phyloP scores from a whole-genome alignment of 371 early-diverging fungal genomes.

The Mucor sp. region DNA sequence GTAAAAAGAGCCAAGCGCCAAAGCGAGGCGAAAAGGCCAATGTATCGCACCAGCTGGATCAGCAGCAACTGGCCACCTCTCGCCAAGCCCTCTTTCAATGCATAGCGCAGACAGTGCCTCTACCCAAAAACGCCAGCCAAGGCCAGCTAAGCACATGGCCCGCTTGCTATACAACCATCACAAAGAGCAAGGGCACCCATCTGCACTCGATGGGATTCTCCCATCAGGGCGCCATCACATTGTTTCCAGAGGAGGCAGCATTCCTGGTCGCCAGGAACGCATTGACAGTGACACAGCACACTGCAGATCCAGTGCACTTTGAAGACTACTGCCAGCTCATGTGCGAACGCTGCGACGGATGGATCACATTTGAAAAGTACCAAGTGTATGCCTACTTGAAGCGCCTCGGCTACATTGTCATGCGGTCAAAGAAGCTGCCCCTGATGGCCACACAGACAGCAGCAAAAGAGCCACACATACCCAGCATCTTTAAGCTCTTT shows the following conservation, averaged over 20 bases:
- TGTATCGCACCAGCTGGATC: neutral
- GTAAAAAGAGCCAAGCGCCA: neutral
- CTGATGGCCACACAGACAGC: neutral
- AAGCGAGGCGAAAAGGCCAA: slow-evolving; percentile 17
- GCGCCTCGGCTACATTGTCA: slow-evolving; percentile 53
- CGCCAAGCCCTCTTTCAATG: slow-evolving; percentile 21
- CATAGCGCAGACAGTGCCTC: neutral
- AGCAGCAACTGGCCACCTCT: slow-evolving; percentile 11
- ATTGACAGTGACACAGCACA: slow-evolving; percentile 20
- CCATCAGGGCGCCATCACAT: slow-evolving; percentile 31
- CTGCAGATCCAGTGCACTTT: neutral
- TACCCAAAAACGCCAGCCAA: neutral
- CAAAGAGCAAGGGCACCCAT: slow-evolving; percentile 40
- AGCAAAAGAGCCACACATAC: neutral
- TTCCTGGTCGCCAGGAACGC: slow-evolving; percentile 53
- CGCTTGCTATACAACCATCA: slow-evolving; percentile 12
- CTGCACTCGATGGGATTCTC: slow-evolving; percentile 50
- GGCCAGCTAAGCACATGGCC: neutral
- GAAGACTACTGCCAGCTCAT: slow-evolving; percentile 30
- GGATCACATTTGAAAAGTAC: slow-evolving; percentile 43
- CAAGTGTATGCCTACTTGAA: slow-evolving; percentile 56
- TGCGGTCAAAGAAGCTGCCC: slow-evolving; percentile 10
- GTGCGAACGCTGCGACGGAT: slow-evolving; percentile 25
- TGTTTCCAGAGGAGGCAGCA: slow-evolving; percentile 57
- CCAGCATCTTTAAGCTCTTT: neutral